Conservation (phyloP, 768 basidiomycete species). For the Grammothele lineata region DNA sequence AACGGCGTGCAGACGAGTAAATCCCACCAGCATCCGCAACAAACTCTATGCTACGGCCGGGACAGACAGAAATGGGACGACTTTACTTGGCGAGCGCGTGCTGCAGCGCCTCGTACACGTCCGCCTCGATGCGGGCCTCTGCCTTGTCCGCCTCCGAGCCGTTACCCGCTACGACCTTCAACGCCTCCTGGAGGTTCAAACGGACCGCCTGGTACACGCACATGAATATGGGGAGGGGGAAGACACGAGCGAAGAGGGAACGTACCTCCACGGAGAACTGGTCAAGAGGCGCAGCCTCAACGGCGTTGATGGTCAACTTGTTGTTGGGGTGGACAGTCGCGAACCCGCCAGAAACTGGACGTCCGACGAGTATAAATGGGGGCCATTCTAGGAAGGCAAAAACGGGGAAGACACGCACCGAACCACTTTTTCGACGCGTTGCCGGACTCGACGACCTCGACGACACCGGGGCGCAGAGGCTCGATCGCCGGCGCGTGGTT, state of each 20-base stretch:
- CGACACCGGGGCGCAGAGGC: constrained; percentile 86
- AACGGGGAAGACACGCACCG: constrained; percentile 47
- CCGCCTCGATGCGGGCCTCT: constrained; percentile 91
- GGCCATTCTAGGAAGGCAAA: neutral
- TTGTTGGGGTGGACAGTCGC: constrained; percentile 98
- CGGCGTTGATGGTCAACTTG: constrained; percentile 92
- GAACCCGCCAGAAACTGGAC: constrained; percentile 88
- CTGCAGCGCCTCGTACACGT: constrained; percentile 95
- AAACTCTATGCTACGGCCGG: constrained; percentile 5
- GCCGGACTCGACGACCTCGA: constrained; percentile 87
- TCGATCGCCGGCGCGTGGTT: constrained; percentile 99
- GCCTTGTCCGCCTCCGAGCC: constrained; percentile 92
- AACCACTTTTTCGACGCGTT: constrained; percentile 92
- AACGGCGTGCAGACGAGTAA: too few species aligned
- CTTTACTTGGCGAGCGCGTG: constrained; percentile 62
- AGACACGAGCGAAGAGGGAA: neutral
- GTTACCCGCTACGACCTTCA: constrained; percentile 72
- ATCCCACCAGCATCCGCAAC: too few species aligned
- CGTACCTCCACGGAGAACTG: constrained; percentile 86
- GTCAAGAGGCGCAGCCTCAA: constrained; percentile 92
- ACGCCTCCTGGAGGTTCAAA: constrained; percentile 82
- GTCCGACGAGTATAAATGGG: neutral
- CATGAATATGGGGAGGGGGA: neutral
- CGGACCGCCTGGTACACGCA: constrained; percentile 68
- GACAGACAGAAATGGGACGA: neutral